Base-by-base conservation (phyloP, 129 eudicot genomes). In the Cynara cardunculus region DNA sequence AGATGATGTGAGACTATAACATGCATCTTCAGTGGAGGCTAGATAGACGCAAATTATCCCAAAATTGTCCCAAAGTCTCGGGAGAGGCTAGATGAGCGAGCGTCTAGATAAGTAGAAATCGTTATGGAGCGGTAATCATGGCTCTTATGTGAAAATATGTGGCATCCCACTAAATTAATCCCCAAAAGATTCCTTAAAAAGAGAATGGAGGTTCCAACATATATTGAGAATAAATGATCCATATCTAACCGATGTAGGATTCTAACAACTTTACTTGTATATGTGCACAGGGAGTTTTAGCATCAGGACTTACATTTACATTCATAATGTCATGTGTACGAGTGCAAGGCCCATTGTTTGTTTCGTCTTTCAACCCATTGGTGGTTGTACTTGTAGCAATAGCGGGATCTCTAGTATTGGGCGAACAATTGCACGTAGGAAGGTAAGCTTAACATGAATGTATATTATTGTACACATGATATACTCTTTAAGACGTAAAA, bases 221-320 rank as follows among this genome's bases (percentile, higher is more conserved):
- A 0, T 56, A 56, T 56, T 16, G 19, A 53, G 8, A 5, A 56
- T 21, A 56, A 56, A 56, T 56, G 22, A 6, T 18, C 24, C 9
- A 56, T 18, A 7, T 18, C 25, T 56, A 56, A 10, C 9, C 2
- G 8, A 56, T 0, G 10, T 41, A 18, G 8, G 22, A 56, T 2
- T 56, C 65, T 56, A n/a, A 56, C 24, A 5, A 10, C n/a, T 56
- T n/a, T 56, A 56, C 24, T 4, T 56, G 65, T 35, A n/a, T 56
- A 34, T 35, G 70, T 56, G 24, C 24, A 46, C 56, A 89, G 90
- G 93, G 93, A 56, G n/a, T 56, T 6, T 25, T 87, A 25, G 90
- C 74, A 31, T 82, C 87, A 0, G 93, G 89, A 53, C 4, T 87
- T 25, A 69, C 49, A 66, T 53, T 82, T 28, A 83, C 82, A 0